Base-by-base conservation (phyloP, 805 yeast genomes). In the Pichia insulana region DNA sequence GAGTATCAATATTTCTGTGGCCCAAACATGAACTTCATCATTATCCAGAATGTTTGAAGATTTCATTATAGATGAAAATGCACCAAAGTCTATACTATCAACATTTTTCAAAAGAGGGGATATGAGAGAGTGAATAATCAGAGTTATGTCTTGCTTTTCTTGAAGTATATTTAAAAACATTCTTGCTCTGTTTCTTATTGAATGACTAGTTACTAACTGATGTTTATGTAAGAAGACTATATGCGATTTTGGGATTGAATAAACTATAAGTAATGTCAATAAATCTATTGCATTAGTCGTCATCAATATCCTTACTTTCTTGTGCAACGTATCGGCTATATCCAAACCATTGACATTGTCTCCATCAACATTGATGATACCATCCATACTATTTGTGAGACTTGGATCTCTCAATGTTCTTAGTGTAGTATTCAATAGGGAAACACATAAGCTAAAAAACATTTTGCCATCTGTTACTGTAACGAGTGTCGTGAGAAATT, bases 381-480 rank as follows among this genome's bases (percentile, higher is more conserved):
- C 71, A 12, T 34, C 15, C 11, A 27, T 35, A 12, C 27, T 15
- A 20, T 20, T 17, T 1, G 34, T 31, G 0, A 61, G 48, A 27
- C 58, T 55, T 9, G 65, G 50, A 15, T 46, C 42, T 18, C 47
- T 49, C 34, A 76, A 69, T 13, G 77, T 65, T 27, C 85, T 65
- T 49, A 83, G 74, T 1, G 72, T 62, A 5, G 74, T 56, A 58
- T 89, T 90, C 10, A 85, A 54, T 15, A 87, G 62, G 3, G 96
- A 84, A 50, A 88, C 80, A 2, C 83, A 71, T 43, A 74, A 67
- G 19, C 75, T 72, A 39, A 70, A 57, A 27, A 68, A 58, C 48
- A 70, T 74, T 39, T 65, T 60, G 55, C 67, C 74, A 6, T 76
- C 81, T 34, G 68, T 62, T 5, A 67, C 64, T 12, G 73, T 62